Base-by-base conservation (phyloP, 345 rosid species). In the Toxicodendron radicans region DNA sequence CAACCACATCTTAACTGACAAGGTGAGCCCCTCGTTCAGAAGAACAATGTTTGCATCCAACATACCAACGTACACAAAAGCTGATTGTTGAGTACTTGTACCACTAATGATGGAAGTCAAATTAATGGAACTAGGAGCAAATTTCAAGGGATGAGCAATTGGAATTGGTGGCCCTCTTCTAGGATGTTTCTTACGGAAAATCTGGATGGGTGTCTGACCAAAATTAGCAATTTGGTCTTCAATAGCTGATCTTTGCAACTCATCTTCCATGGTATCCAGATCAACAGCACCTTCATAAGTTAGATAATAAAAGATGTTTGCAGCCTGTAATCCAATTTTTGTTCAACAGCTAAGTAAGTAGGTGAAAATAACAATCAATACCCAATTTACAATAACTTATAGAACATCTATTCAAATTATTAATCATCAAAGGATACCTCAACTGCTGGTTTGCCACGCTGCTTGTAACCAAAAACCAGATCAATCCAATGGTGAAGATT, bases 401-500 rank as follows among this genome's bases (percentile, higher is more conserved):
- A 52, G 43, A n/a, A 32, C 11, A 13, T 52, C 70, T 45, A 66
- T 32, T 81, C 58, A 71, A 24, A 46, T 71, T 41, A 59, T 16
- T 27, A 57, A 49, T 56, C 38, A 54, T 75, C 62, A 10, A 13
- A 76, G 73, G 66, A 59, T 86, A 95, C 99, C 99, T 95, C 99
- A 57, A 92, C 91, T 56, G 99, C 97, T 46, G 97, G 94, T 81
- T 92, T 95, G 77, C 99, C 99, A 71, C 97, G 90, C 84, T 92
- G 99, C 86, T 87, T 91, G 80, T 91, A 91, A 56, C 99, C 99
- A 84, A 92, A 95, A 60, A 95, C 82, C 90, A 95, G 83, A 83
- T 95, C 97, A 76, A 95, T 92, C 97, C 99, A 95, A 75, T 92
- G 92, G 76, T 95, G 97, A 52, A 95, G 94, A 92, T 95, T 92